Evolutionary conservation across 192 early-diverging fungal species (phyloP), one percentile per base, ranked within the genome.

Genomic region (Mortierella antarctica): DNA sequence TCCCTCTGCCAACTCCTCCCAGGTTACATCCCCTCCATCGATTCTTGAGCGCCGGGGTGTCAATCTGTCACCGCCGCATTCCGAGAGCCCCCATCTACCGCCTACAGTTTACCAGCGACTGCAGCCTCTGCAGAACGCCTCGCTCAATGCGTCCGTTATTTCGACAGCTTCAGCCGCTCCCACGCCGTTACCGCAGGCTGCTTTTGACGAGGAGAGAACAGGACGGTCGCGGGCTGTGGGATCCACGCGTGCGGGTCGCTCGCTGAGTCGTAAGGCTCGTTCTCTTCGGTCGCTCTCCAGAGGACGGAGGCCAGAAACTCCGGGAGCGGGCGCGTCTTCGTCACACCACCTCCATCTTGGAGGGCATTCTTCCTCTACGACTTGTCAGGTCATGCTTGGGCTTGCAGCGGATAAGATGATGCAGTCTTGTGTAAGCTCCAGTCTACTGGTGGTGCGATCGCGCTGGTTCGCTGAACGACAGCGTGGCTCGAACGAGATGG

Each of bases 11-110:
- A 44, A n/a, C 58, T 7, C 45, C 39, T 17, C 12, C 17, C 8
- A 61, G 39, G 4, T 44, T 46, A 17, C 65, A 7, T 67, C 64
- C 0, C 51, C 72, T 7, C 65, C 68, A 4, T 65, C 76, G 44
- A 71, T 79, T 13, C 58, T 79, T 9, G 76, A 79, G 47, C 76
- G 76, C 17, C 68, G 76, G 7, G 76, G 76, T 0, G 18, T 71
- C 44, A 71, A 42, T 13, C 59, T 79, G 1, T 71, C 69, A 7
- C 64, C 75, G 13, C 23, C 59, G 4, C 63, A 56, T 0, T 51
- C 44, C 0, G 74, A 78, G 10, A 62, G 54, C 40, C 21, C 57
- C 1, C 39, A 17, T 15, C 6, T 44, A 4, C 53, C 31, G 21
- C 31, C 46, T 51, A 10, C 31, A 31, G 31, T 21, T 18, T 60